Evolutionary conservation across 257 asterid species (phyloP), one percentile per base, ranked within the genome.

Genomic region (Linderniella brevidens): DNA sequence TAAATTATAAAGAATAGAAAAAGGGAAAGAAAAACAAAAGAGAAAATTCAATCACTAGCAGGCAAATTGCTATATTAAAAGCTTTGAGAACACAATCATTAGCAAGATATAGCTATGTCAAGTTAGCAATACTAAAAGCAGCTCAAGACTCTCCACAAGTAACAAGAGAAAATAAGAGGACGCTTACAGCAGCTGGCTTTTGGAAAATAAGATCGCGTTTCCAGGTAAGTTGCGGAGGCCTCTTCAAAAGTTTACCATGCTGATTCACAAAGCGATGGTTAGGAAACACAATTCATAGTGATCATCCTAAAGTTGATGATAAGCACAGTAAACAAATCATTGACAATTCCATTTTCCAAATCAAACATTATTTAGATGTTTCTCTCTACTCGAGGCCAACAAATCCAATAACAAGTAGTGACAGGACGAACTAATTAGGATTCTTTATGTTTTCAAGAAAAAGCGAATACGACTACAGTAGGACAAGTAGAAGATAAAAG

Each of bases 151-250:
- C 52, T 41, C 29, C 17, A n/a, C n/a, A 25, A 25, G 32, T 25
- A 3, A 25, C 32, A 3, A 3, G 6, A 39, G 15, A 39, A 57
- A 19, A 25, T 43, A 46, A 67, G 54, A 66, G 73, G 35, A 64
- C 35, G 67, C 96, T 84, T 75, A 88, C 98, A 57, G 76, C 53
- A 42, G 79, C 66, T 58, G 85, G 50, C 77, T 76, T 80, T 45
- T 84, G 98, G 60, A 69, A 64, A 68, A 88, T 70, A 46, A 69
- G 58, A 45, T 80, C 98, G 47, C 94, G 96, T 69, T 67, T 84
- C 71, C 82, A 81, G 52, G 67, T 19, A 59, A 88, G 82, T 41
- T 84, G 92, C 9, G 98, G 98, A 49, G 98, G 98, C 70, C 87
- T 80, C 78, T 74, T 93, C 43, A 78, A 75, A 64, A 88, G 84